Base-by-base conservation (phyloP, 2,329 filamentous ascomycete species). In the Orbilia brochopaga region DNA sequence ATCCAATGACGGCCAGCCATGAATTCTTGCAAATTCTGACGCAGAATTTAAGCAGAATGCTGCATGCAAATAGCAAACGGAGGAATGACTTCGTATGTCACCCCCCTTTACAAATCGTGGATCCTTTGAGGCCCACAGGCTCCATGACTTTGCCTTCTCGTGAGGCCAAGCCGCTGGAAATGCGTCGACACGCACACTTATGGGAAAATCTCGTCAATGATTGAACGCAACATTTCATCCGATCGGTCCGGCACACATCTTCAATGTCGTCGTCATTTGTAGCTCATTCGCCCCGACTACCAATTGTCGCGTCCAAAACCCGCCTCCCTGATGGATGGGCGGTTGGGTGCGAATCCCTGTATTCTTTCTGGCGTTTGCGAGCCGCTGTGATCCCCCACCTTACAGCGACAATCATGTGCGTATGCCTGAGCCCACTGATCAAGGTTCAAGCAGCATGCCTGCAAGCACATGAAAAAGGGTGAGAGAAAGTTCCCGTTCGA, bases 361-460 rank as follows among this genome's bases (percentile, higher is more conserved):
- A 63, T 55, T 59, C 17, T 10, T 64, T 70, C 50, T 70, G 66
- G 66, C 66, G 35, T 55, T 51, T 55, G 52, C 44, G 52, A 44
- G 23, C 53, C 44, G 50, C 58, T 52, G 32, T 30, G 54, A 42
- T 61, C 35, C 44, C 57, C 50, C 52, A 50, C 44, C 40, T 63
- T 58, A 30, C 44, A 11, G 44, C 44, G 44, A 48, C 8, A 48
- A 48, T 48, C 17, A 48, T 21, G 15, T 48, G 44, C 44, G 44
- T 23, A 48, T 21, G 44, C 44, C 44, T 48, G 3, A 21, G 17
- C 17, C n/a, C 6, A 48, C 44, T 10, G 19, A 19, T 23, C 44
- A 21, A 23, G 19, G 8, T 48, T 48, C 5, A 17, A 11, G 44
- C 19, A 48, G 6, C 8, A 23, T 19, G 19, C n/a, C 19, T 19